These are phyloP conservation scores for Verticillium klebahnii DNA, from an alignment of 2,329 filamentous ascomycete species.

Conservation along the genomic window DNA sequence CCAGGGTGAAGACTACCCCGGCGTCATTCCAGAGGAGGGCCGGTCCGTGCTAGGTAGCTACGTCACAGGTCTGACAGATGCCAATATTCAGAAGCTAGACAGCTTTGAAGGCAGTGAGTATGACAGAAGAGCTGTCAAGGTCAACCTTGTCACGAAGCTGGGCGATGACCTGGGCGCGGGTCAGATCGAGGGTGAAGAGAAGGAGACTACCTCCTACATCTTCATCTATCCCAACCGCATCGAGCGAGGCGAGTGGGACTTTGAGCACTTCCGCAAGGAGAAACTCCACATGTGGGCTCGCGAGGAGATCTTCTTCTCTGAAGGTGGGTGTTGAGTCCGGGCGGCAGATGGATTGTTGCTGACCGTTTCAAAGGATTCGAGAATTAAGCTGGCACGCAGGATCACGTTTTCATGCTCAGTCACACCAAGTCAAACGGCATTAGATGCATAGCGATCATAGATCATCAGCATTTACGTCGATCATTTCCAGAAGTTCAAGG, in stretches of 20 bases:
- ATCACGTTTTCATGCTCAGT: neutral
- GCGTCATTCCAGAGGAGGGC: slow-evolving; percentile 54
- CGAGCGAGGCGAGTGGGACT: slow-evolving; percentile 81
- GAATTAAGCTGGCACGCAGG: neutral
- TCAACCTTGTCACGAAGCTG: slow-evolving; percentile 42
- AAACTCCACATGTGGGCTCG: slow-evolving; percentile 58
- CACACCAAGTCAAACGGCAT: neutral
- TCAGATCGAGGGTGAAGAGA: slow-evolving; percentile 38
- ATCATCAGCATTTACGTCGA: neutral
- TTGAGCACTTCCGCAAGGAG: slow-evolving; percentile 72
- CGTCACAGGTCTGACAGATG: slow-evolving; percentile 72
- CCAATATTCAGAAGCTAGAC: slow-evolving; percentile 72
- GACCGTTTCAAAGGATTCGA: neutral
- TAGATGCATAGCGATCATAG: neutral
- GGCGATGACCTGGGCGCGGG: slow-evolving; percentile 32
- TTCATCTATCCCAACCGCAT: slow-evolving; percentile 49
- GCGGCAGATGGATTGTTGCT: neutral
- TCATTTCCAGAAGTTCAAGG: neutral
- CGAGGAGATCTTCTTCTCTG: slow-evolving; percentile 38
- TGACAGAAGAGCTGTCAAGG: slow-evolving; percentile 45
- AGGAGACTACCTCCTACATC: slow-evolving; percentile 60
- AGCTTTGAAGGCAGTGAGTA: slow-evolving; percentile 80
- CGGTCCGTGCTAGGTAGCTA: slow-evolving; percentile 68
- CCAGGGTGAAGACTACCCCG: slow-evolving; percentile 70
- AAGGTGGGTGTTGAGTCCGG: slow-evolving; percentile 23